Evolutionary conservation across 2,329 filamentous ascomycete species (phyloP).

Genomic region (Pezicula carpinea): DNA sequence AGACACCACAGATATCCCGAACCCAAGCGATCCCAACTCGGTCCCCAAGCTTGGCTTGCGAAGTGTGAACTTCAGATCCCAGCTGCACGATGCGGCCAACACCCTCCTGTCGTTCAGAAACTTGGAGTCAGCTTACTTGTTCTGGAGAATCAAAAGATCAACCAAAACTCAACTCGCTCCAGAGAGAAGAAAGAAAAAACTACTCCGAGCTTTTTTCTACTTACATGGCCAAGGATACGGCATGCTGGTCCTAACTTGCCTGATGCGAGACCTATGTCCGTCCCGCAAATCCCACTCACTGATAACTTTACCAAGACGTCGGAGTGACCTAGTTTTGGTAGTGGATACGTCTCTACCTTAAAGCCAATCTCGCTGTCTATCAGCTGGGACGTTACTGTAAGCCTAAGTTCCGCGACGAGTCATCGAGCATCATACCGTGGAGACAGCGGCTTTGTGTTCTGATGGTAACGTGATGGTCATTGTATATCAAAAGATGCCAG

Average conservation of each 20-base stretch:
- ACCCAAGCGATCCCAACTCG: constrained; percentile 57
- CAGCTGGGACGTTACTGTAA: no score
- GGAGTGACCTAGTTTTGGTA: constrained; percentile 2
- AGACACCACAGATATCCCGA: constrained; percentile 11
- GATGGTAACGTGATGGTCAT: no score
- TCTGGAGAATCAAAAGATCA: no score
- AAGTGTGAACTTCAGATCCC: constrained; percentile 48
- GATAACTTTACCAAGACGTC: constrained; percentile 10
- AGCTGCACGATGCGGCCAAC: constrained; percentile 59
- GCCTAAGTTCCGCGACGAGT: no score
- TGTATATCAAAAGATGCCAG: no score
- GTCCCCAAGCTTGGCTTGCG: constrained; percentile 54
- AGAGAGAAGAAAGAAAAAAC: no score
- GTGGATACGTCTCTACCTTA: background rate
- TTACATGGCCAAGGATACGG: constrained; percentile 44
- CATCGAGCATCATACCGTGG: no score
- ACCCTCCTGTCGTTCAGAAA: no score
- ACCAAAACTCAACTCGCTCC: no score
- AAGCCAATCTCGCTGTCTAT: background rate
- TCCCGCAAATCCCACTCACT: constrained; percentile 9
- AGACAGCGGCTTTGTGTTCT: no score
- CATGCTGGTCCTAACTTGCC: constrained; percentile 7
- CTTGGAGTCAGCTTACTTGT: no score
- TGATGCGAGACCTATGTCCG: constrained; percentile 9
- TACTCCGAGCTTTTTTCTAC: no score